phyloP scores from a whole-genome alignment of 805 yeast species.

The Metschnikowia lachancei region DNA sequence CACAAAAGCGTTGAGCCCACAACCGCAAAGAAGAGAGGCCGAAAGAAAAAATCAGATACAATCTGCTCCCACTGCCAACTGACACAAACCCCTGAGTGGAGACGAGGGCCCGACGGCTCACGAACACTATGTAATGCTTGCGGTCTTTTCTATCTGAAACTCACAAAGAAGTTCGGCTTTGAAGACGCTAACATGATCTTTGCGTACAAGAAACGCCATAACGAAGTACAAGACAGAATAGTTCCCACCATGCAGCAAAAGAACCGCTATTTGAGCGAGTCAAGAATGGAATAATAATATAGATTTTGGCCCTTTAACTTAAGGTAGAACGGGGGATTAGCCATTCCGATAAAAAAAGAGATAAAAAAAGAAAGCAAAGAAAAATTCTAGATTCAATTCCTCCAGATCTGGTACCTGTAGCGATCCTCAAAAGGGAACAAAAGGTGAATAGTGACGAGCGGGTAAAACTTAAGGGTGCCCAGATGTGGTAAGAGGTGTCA shows the following conservation, averaged over 20 bases:
- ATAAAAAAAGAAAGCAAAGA: no score
- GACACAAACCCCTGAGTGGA: slow-evolving; percentile 84
- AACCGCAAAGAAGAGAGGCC: slow-evolving; percentile 19
- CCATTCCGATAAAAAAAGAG: not conserved
- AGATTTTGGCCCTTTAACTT: not conserved
- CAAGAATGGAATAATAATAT: not conserved
- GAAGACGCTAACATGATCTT: slow-evolving; percentile 34
- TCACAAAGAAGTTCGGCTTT: slow-evolving; percentile 48
- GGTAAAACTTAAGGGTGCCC: no score
- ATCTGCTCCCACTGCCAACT: slow-evolving; percentile 21
- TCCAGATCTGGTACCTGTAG: not conserved
- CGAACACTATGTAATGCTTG: slow-evolving; percentile 89
- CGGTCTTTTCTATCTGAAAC: slow-evolving; percentile 71
- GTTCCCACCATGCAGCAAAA: slow-evolving; percentile 17
- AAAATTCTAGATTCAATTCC: not conserved
- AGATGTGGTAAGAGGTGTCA: no score
- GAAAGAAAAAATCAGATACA: slow-evolving; percentile 18
- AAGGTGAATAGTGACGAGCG: no score
- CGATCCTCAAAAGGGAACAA: no score
- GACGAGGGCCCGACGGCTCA: slow-evolving; percentile 83
- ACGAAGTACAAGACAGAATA: slow-evolving; percentile 17
- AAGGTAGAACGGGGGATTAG: not conserved
- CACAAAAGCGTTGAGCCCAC: not conserved
- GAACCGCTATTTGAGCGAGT: slow-evolving; percentile 11
- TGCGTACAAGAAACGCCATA: slow-evolving; percentile 15